A percentile compares a stretch with the other conserved stretches of the same genome.
These are phyloP conservation scores for Colletotrichum endophyticum DNA, from an alignment of 2,329 filamentous ascomycete genomes.

Conservation along the genomic window DNA sequence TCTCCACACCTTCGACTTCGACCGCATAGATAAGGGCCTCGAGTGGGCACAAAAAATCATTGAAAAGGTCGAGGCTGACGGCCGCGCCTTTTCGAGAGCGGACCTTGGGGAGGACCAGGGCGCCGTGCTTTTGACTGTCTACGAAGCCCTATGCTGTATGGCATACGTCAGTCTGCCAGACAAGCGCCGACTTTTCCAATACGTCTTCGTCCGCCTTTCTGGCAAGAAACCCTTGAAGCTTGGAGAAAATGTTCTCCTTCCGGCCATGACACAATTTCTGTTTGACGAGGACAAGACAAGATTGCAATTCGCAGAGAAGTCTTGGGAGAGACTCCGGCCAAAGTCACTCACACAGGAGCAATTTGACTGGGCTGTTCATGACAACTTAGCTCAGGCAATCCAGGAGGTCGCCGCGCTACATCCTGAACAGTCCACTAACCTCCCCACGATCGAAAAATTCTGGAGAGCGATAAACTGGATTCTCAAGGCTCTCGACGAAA, in stretches of 20 bases:
- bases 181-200: conserved; percentile 70
- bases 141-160: conserved; percentile 86
- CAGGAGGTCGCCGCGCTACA: conserved; percentile 56
- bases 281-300: conserved; percentile 74
- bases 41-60: conserved; percentile 60
- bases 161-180: conserved; percentile 69
- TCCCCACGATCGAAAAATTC: conserved; percentile 67
- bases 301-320: conserved; percentile 69
- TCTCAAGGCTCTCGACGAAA: conserved; percentile 73
- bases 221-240: conserved; percentile 80
- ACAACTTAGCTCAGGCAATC: conserved; percentile 72
- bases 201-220: conserved; percentile 82
- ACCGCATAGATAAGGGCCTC: conserved; percentile 65
- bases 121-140: conserved; percentile 77
- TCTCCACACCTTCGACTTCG: conserved; percentile 65
- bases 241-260: conserved; percentile 72
- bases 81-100: conserved; percentile 50
- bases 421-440: conserved; percentile 47
- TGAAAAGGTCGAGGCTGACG: conserved; percentile 52
- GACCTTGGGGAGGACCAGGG: conserved; percentile 53
- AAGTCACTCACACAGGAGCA: conserved; percentile 69
- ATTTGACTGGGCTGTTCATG: conserved; percentile 87
- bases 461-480: conserved; percentile 82
- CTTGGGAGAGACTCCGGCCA: conserved; percentile 70
- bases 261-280: conserved; percentile 84